Evolutionary conservation across 1,139 yeast species (phyloP).

Genomic region (Taphrina communis): DNA sequence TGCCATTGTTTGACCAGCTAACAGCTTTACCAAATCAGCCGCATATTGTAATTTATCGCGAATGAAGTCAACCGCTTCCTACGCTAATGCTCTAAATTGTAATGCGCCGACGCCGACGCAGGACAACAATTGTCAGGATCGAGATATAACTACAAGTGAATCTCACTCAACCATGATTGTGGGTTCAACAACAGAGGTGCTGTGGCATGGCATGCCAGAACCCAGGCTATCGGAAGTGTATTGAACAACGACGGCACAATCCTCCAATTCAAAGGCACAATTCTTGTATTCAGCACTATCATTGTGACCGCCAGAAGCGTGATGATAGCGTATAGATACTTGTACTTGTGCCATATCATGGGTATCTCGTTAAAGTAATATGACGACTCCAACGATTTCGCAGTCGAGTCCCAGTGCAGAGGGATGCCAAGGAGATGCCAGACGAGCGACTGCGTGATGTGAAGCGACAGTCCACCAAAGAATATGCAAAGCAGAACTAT

Average conservation of each 20-base stretch:
- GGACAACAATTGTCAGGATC: too few species aligned
- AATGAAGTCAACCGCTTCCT: too few species aligned
- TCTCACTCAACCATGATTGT: slow-evolving; percentile 35
- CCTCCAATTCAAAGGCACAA: slow-evolving; percentile 26
- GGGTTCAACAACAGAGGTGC: slow-evolving; percentile 36
- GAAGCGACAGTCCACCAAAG: slow-evolving; percentile 45
- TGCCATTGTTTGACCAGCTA: too few species aligned
- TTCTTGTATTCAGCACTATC: slow-evolving; percentile 13
- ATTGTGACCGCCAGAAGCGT: neutral
- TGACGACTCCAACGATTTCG: slow-evolving; percentile 33
- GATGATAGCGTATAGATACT: slow-evolving; percentile 30
- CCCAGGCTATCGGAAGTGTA: slow-evolving; percentile 31
- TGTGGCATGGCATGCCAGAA: slow-evolving; percentile 31
- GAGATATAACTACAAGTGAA: slow-evolving; percentile 10
- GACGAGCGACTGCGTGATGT: slow-evolving; percentile 42
- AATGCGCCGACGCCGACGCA: too few species aligned
- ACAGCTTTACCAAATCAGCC: too few species aligned
- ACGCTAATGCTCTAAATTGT: too few species aligned
- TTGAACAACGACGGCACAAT: slow-evolving; percentile 28
- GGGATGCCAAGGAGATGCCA: slow-evolving; percentile 43
- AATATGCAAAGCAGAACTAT: slow-evolving; percentile 42
- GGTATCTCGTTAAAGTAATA: slow-evolving; percentile 34
- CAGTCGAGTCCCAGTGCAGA: slow-evolving; percentile 45
- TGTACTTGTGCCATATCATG: slow-evolving; percentile 32
- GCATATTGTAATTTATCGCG: too few species aligned